A percentile compares a stretch with the other conserved stretches of the same genome.
Evolutionary conservation across 441 rosid genomes (phyloP).

Genomic region (Sinapis alba): DNA sequence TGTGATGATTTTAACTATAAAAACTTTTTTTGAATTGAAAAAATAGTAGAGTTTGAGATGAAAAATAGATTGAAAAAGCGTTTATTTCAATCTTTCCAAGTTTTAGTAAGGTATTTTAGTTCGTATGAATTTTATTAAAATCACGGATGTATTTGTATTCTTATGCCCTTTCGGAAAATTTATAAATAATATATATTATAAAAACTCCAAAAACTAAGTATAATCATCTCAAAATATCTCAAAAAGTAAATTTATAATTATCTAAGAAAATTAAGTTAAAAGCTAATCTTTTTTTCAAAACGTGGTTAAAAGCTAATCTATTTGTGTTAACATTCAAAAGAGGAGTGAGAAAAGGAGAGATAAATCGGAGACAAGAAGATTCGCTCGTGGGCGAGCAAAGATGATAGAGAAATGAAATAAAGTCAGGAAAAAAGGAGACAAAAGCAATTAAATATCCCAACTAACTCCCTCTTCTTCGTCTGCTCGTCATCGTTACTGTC

Average conservation of each 20-base stretch:
- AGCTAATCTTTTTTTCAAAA: too few relatives aligned
- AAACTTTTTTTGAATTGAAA: too few relatives aligned
- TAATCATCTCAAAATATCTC: not conserved
- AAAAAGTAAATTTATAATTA: not conserved
- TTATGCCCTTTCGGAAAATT: too few relatives aligned
- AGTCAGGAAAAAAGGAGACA: constrained; percentile 37
- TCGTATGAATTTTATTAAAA: too few relatives aligned
- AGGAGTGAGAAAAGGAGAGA: constrained; percentile 24
- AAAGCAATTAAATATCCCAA: constrained; percentile 36
- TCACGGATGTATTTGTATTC: too few relatives aligned
- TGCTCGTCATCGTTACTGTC: constrained; percentile 27
- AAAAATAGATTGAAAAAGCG: too few relatives aligned
- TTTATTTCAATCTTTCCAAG: too few relatives aligned
- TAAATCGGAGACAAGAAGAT: constrained; percentile 40
- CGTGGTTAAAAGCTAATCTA: constrained; percentile 31
- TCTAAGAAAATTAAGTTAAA: not conserved
- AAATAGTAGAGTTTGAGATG: too few relatives aligned
- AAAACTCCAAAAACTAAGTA: too few relatives aligned
- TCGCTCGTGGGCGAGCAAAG: constrained; percentile 41
- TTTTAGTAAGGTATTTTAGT: too few relatives aligned
- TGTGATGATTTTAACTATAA: not conserved
- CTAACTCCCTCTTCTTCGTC: constrained; percentile 35
- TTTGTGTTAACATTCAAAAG: constrained; percentile 6
- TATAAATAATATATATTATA: too few relatives aligned
- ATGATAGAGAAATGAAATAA: constrained; percentile 38